Evolutionary conservation across 768 basidiomycete species (phyloP), one percentile per base, ranked within the genome.

Genomic region (Boletus patriciae): DNA sequence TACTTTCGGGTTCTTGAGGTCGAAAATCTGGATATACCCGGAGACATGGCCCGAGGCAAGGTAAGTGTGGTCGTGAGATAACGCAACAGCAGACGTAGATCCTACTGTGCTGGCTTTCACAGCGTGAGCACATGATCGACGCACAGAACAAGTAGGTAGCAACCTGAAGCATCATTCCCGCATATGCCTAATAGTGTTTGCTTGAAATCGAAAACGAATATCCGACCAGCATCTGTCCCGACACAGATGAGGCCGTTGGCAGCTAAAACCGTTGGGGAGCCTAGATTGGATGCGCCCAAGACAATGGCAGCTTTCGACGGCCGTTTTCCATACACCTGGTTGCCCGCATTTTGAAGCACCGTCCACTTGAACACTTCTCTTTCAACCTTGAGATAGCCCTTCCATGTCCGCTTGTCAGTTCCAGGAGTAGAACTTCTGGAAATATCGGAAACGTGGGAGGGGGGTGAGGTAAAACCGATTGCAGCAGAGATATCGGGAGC

Each of bases 61-160:
- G 70, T 86, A 97, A 2, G 95, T 98, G 63, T 94, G 92, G 68
- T 99, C 97, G 64, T 92, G 86, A 10, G 95, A 97, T 45, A 99
- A 76, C 0, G 92, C 87, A 15, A 99, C 72, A 1, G 95, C 90
- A n/a, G 91, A 95, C 9, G 94, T 90, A 15, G 91, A 72, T 19
- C 93, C 92, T 11, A 86, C 73, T 4, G 74, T 72, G 63, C 77
- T 85, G 41, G 78, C 88, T 90, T 71, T 72, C 48, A 57, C 43
- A 23, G 33, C 38, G 57, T 55, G 58, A 69, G 65, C 59, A 61
- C 63, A 52, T 65, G n/a, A 45, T 46, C 27, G 57, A 61, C 48
- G 11, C 33, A 19, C 41, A 36, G 19, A 58, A 46, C 34, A 55
- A 45, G 44, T 23, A 43, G 31, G 52, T 50, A 68, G 69, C 49